Base-by-base conservation (phyloP, 73 alveolate genomes). In the Paramecium pentaurelia region DNA sequence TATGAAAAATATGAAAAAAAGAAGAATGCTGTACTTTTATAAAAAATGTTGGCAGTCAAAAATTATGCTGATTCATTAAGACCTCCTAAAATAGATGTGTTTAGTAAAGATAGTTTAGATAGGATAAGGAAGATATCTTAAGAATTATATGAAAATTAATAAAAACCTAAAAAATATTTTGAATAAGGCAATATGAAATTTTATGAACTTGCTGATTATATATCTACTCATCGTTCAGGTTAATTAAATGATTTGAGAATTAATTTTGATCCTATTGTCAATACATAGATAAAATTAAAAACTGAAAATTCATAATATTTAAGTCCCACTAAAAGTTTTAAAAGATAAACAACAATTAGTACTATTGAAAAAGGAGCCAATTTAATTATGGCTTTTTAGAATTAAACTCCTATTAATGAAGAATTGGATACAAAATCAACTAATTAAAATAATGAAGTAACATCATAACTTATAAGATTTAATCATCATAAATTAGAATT, bases 41-140 rank as follows among this genome's bases (percentile, higher is more conserved):
- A 80, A 20, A 80, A 80, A 80, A 80, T 80, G 91, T 32, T 80
- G 8, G 91, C 91, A 8, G 73, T 80, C n/a, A 45, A 80, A 49
- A 80, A 80, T 27, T 80, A 80, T 45, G 91, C 73, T 80, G 37
- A 27, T 12, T 80, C 91, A 3, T 10, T 80, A 64, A 25, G 20
- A 8, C 47, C 47, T 18, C 49, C 75, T 5, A 27, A 80, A 47
- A 45, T 42, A 27, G 75, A 80, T 28, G 75, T 32, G 9, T 75
- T 42, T 36, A 47, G 44, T 49, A 27, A 80, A 47, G 49, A 45
- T 22, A 25, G 77, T 45, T 20, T 73, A 6, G 58, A 80, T 10
- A 80, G 58, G 27, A 45, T 80, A 27, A 40, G 73, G 12, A 80
- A 47, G 8, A 80, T 80, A 20, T 80, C 91, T 16, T n/a, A 42